A percentile compares a stretch with the other conserved stretches of the same genome.
Conservation (phyloP, 768 basidiomycete genomes). For the Rhizopogon roseolus region DNA sequence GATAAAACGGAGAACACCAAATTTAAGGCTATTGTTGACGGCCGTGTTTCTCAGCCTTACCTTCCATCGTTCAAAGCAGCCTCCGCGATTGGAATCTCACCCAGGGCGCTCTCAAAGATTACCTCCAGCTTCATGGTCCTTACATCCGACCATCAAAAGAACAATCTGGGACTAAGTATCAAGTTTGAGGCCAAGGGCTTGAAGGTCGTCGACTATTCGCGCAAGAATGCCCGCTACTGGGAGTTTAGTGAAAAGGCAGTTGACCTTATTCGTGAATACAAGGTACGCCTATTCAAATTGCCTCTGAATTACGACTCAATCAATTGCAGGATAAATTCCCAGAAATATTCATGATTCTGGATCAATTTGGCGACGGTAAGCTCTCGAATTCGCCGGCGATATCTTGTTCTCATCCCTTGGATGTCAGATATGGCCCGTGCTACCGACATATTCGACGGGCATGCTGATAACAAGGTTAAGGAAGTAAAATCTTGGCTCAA, state of each 20-base stretch:
- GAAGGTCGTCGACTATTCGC: conserved; percentile 91
- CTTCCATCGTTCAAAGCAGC: conserved; percentile 76
- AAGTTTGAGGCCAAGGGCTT: conserved; percentile 94
- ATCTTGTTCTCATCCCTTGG: conserved; percentile 1
- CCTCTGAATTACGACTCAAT: neutral
- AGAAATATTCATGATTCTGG: conserved; percentile 72
- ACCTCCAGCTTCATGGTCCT: conserved; percentile 92
- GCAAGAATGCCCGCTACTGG: conserved; percentile 82
- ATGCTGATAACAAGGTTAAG: conserved; percentile 66
- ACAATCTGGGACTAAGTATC: conserved; percentile 88
- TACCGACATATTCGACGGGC: conserved; percentile 46
- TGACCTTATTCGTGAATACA: conserved; percentile 78
- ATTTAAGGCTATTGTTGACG: conserved; percentile 65
- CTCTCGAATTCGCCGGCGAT: neutral
- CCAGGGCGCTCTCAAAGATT: conserved; percentile 82
- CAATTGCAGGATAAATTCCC: conserved; percentile 65
- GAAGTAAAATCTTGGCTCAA: conserved; percentile 87
- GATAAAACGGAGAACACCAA: conserved; percentile 76
- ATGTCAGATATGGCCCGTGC: conserved; percentile 69
- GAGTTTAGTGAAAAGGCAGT: conserved; percentile 90
- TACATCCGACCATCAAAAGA: conserved; percentile 69
- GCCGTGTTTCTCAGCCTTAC: conserved; percentile 52
- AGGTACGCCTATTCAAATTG: conserved; percentile 33
- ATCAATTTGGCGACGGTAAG: conserved; percentile 66
- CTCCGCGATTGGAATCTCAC: conserved; percentile 67